These are phyloP conservation scores for Penicillium verhagenii DNA, from an alignment of 495 filamentous ascomycete species.

Conservation along the genomic window DNA sequence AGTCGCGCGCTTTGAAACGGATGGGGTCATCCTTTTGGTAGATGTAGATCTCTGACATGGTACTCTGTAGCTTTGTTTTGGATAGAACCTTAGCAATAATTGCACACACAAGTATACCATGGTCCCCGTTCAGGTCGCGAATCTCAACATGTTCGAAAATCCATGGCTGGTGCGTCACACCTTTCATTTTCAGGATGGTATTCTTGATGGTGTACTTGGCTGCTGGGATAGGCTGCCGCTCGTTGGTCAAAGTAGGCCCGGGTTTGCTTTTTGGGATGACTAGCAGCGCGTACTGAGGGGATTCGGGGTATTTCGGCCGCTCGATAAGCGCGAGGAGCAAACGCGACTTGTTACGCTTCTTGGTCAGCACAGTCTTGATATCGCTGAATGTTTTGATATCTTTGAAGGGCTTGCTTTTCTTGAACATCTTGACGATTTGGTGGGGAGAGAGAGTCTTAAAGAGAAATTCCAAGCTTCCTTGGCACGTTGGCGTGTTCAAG, in stretches of 20 bases:
- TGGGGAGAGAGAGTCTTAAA: too few relatives aligned
- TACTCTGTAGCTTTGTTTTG: background rate
- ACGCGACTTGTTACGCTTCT: constrained; percentile 13
- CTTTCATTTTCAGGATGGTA: background rate
- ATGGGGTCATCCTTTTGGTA: constrained; percentile 1
- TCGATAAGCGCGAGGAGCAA: constrained; percentile 7
- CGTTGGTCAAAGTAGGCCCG: background rate
- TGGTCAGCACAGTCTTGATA: background rate
- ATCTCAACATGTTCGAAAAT: background rate
- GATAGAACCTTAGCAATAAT: constrained; percentile 4
- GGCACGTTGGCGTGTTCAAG: too few relatives aligned
- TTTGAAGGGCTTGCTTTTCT: too few relatives aligned
- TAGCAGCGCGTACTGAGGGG: constrained; percentile 9
- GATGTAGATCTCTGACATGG: background rate
- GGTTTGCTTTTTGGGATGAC: constrained; percentile 5
- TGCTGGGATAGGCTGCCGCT: background rate
- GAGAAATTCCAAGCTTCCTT: too few relatives aligned
- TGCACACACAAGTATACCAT: background rate
- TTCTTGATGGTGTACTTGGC: constrained; percentile 10
- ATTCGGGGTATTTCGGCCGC: background rate
- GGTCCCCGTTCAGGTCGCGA: background rate
- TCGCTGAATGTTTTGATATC: background rate
- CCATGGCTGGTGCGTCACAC: background rate
- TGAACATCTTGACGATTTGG: too few relatives aligned
- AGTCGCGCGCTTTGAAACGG: background rate